Conservation (phyloP, 2,329 filamentous ascomycete species). For the Fusarium equiseti region DNA sequence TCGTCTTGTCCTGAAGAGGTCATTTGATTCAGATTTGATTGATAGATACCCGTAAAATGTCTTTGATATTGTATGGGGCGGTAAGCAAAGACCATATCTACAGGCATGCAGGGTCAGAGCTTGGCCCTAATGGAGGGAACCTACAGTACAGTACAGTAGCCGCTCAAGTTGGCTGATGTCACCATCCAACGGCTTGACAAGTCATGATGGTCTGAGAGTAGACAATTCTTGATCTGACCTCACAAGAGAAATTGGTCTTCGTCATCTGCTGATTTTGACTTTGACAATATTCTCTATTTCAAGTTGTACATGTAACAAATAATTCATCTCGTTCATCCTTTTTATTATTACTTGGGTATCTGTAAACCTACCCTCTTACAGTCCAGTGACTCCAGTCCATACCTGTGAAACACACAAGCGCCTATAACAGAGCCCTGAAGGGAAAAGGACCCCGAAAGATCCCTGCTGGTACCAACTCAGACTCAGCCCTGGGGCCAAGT, state of each 20-base stretch:
- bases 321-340: constrained; percentile 7
- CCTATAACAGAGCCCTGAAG: constrained; percentile 9
- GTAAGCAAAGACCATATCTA: constrained; percentile 24
- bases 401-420: constrained; percentile 30
- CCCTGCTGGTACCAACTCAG: constrained; percentile 34
- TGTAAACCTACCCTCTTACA: neutral
- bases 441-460: constrained; percentile 29
- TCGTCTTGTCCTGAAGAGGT: neutral
- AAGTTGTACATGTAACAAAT: constrained; percentile 3
- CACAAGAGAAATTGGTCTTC: neutral
- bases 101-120: neutral
- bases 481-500: constrained; percentile 41
- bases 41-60: constrained; percentile 8
- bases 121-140: constrained; percentile 11
- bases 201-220: constrained; percentile 13
- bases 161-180: constrained; percentile 35
- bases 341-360: neutral
- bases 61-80: constrained; percentile 14
- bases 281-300: neutral
- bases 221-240: constrained; percentile 36
- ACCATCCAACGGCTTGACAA: constrained; percentile 35
- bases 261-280: constrained; percentile 17
- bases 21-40: constrained; percentile 8
- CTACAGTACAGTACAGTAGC: constrained; percentile 9
- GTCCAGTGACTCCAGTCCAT: neutral